Conservation (phyloP, 1,284 basidiomycete species). For the Moesziomyces sp. region DNA sequence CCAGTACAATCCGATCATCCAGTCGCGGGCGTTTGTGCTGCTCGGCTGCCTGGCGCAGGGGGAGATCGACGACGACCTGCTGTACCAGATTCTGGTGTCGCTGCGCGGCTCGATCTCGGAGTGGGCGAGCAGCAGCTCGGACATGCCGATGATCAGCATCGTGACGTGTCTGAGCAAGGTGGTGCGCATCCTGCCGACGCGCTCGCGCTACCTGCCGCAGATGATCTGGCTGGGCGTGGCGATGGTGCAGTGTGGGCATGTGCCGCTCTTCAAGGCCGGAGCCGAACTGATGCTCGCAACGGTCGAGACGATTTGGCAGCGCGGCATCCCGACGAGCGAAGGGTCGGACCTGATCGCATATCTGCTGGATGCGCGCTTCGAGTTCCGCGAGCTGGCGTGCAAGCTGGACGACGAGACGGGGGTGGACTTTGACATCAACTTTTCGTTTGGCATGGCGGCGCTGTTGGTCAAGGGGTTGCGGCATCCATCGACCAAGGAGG, state of each 20-base stretch:
- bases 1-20: conserved; percentile 88
- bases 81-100: conserved; percentile 88
- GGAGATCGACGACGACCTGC: conserved; percentile 80
- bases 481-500: conserved; percentile 56
- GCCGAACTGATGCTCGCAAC: conserved; percentile 58
- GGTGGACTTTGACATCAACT: conserved; percentile 65
- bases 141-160: conserved; percentile 65
- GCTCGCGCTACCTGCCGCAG: conserved; percentile 61
- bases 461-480: conserved; percentile 62
- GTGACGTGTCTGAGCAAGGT: conserved; percentile 63
- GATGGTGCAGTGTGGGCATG: conserved; percentile 60
- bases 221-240: conserved; percentile 65
- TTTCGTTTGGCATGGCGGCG: conserved; percentile 61
- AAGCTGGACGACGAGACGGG: conserved; percentile 62
- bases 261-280: conserved; percentile 61
- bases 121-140: conserved; percentile 57
- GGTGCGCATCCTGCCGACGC: conserved; percentile 58
- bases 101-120: conserved; percentile 67
- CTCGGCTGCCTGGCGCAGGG: conserved; percentile 80
- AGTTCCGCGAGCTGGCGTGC: conserved; percentile 59
- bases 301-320: conserved; percentile 51
- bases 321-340: conserved; percentile 44
- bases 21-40: conserved; percentile 86
- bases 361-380: conserved; percentile 57
- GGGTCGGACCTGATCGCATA: conserved; percentile 50